phyloP scores from a whole-genome alignment of 345 rosid species.

The Eucalyptus viminalis region DNA sequence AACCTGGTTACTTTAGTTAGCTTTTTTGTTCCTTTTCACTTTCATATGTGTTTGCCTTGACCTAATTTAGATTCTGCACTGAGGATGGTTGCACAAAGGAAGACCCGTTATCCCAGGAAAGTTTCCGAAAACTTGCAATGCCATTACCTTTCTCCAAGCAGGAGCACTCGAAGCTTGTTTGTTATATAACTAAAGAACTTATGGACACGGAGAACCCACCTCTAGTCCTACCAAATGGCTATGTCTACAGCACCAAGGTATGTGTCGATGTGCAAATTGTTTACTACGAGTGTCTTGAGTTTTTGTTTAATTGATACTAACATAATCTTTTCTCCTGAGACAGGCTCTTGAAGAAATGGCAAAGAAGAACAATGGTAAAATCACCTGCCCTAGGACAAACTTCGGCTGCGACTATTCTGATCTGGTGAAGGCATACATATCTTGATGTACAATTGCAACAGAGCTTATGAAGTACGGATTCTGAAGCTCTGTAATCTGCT shows the following conservation, averaged over 20 bases:
- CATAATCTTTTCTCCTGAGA: neutral
- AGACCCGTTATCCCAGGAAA: slow-evolving; percentile 92
- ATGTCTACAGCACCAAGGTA: slow-evolving; percentile 94
- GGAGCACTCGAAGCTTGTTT: slow-evolving; percentile 95
- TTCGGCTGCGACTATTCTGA: slow-evolving; percentile 50
- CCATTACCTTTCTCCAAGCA: slow-evolving; percentile 91
- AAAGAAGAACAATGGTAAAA: slow-evolving; percentile 52
- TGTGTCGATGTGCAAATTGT: neutral
- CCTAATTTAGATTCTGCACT: slow-evolving; percentile 50
- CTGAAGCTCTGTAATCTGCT: neutral
- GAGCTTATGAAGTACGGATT: neutral
- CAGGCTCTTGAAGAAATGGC: slow-evolving; percentile 98
- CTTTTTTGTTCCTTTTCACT: neutral
- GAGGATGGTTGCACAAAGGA: slow-evolving; percentile 89
- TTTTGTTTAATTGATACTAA: neutral
- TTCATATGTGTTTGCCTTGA: slow-evolving; percentile 13
- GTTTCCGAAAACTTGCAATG: slow-evolving; percentile 72
- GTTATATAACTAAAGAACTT: slow-evolving; percentile 85
- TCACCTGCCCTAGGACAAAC: slow-evolving; percentile 85
- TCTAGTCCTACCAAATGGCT: slow-evolving; percentile 91
- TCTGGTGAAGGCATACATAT: slow-evolving; percentile 82
- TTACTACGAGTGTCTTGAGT: neutral
- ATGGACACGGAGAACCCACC: slow-evolving; percentile 99
- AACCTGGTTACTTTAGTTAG: neutral
- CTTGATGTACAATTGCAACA: slow-evolving; percentile 11